A percentile compares a stretch with the other conserved stretches of the same genome.
These are phyloP conservation scores for Oleoguttula mirabilis DNA, from an alignment of 495 filamentous ascomycete species.

Conservation along the genomic window DNA sequence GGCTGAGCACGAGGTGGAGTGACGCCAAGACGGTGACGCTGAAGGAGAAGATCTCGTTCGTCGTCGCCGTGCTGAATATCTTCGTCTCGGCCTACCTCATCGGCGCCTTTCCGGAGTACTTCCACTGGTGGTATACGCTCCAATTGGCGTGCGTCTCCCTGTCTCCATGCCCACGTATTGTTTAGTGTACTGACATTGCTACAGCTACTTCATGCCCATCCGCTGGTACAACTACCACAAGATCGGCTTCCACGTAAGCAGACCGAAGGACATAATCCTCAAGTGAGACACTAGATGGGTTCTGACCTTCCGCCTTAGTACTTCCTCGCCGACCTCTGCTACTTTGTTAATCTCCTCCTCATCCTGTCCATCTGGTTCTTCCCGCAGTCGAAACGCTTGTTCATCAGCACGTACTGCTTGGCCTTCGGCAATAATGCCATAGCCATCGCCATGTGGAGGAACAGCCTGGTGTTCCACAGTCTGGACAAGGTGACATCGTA, in stretches of 20 bases:
- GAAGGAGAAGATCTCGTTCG: slow-evolving; percentile 91
- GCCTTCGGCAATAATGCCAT: slow-evolving; percentile 93
- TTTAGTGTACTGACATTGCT: neutral
- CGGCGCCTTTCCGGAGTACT: slow-evolving; percentile 70
- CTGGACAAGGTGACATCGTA: slow-evolving; percentile 88
- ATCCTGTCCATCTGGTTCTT: slow-evolving; percentile 82
- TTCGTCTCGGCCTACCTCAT: slow-evolving; percentile 92
- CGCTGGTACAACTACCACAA: slow-evolving; percentile 82
- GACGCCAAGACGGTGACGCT: slow-evolving; percentile 75
- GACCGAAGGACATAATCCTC: too few species aligned
- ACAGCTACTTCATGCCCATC: slow-evolving; percentile 86
- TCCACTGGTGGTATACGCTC: slow-evolving; percentile 80
- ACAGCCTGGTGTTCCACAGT: slow-evolving; percentile 94
- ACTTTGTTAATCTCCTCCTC: slow-evolving; percentile 87
- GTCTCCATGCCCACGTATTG: neutral
- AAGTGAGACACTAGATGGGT: too few species aligned
- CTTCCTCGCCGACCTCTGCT: slow-evolving; percentile 93
- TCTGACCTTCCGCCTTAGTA: too few species aligned
- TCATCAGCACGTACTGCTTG: slow-evolving; percentile 86
- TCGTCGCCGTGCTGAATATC: slow-evolving; percentile 89
- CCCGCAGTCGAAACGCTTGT: slow-evolving; percentile 77
- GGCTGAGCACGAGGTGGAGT: slow-evolving; percentile 73
- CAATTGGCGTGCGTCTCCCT: slow-evolving; percentile 21
- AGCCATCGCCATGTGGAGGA: slow-evolving; percentile 98
- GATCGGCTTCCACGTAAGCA: slow-evolving; percentile 78